These are phyloP conservation scores for Caryopteris hybrid DNA, from an alignment of 305 asterid species.

Conservation along the genomic window DNA sequence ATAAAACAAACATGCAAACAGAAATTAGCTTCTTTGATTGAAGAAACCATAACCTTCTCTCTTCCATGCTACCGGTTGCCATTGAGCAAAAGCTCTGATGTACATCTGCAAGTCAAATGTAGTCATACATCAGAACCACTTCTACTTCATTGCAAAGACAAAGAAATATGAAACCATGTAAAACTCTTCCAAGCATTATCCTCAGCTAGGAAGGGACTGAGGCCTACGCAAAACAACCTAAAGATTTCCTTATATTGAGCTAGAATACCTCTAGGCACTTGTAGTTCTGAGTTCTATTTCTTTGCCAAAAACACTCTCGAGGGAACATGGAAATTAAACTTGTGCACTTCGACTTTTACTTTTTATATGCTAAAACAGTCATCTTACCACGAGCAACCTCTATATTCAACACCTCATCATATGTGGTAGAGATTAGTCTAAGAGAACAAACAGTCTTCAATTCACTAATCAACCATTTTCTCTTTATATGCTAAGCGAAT, in stretches of 20 bases:
- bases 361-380: neutral
- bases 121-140: slow-evolving; percentile 21
- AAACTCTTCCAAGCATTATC: neutral
- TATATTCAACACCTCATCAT: slow-evolving; percentile 3
- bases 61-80: slow-evolving; percentile 65
- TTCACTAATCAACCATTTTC: neutral
- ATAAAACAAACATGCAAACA: slow-evolving; percentile 64
- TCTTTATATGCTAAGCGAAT: neutral
- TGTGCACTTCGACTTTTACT: neutral
- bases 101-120: slow-evolving; percentile 46
- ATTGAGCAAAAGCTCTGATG: slow-evolving; percentile 62
- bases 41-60: slow-evolving; percentile 67
- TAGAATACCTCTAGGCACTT: neutral
- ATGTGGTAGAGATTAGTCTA: neutral
- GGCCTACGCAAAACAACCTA: neutral
- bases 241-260: neutral
- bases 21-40: slow-evolving; percentile 77
- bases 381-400: neutral
- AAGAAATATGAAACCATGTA: neutral
- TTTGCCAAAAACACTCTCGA: neutral
- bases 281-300: neutral
- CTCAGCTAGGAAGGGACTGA: neutral
- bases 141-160: neutral
- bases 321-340: neutral
- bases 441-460: neutral